Base-by-base conservation (phyloP, 768 basidiomycete genomes). In the Phanerodontia chrysosporium region DNA sequence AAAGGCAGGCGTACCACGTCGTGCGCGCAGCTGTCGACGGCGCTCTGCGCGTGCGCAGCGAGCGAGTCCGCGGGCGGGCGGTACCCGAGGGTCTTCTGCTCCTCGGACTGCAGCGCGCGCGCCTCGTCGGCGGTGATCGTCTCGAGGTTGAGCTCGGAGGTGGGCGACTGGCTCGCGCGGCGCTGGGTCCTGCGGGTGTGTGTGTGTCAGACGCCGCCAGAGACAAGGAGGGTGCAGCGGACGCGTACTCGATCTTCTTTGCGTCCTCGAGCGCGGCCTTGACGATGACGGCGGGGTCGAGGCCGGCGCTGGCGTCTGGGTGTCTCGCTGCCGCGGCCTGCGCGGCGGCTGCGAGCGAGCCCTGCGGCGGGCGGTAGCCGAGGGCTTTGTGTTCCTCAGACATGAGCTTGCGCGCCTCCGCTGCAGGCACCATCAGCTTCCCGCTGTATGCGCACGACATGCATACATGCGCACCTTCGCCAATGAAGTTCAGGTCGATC, bases 331-430 rank as follows among this genome's bases (percentile, higher is more conserved):
- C 72, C 13, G 67, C 70, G 9, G 69, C 57, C 57, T 75, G 74
- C 2, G 73, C 73, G 22, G 70, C 59, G 4, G 73, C 70, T 4
- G 74, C 74, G 29, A 74, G 68, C 24, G 72, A 73, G 32, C 70
- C 73, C 13, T 69, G 61, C 13, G 73, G 73, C 1, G 74, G 74
- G 3, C 70, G 70, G 59, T 73, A 74, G 4, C 74, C 74, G 18
- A 75, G 64, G 0, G 70, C 70, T 45, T 70, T 70, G 66, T 74
- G 74, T 58, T 75, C 74, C 24, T 68, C 67, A 1, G 72, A 73
- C 72, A 73, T 71, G 55, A 74, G 55, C 53, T 66, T 72, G 35
- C 68, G 65, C n/a, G 73, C 72, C 39, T 74, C 72, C 10, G 51
- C 67, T 68, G 44, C 14, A 35, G 35, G 22, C 12, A 42, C 5